Percentiles rank a stretch among this genome's conserved stretches.
These are phyloP conservation scores for Leishmania turanica DNA, from an alignment of 208 protist species.

Conservation along the genomic window DNA sequence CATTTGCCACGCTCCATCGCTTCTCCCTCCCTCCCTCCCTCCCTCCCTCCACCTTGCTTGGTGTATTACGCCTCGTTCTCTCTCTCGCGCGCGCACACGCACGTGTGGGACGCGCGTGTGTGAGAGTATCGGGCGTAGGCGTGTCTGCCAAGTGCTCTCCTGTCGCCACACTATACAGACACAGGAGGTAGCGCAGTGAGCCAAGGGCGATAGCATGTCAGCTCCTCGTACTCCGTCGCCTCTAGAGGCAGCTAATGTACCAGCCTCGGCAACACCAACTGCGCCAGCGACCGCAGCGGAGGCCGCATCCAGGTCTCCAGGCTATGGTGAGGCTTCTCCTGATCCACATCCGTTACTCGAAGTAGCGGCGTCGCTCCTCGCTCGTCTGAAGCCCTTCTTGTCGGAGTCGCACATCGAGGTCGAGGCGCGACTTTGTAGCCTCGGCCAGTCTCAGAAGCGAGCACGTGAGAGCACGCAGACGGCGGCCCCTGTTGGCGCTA, in stretches of 20 bases:
- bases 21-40: background rate
- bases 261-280: background rate
- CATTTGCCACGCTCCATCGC: too few relatives aligned
- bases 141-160: background rate
- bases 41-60: background rate
- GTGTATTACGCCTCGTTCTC: background rate
- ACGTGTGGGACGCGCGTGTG: background rate
- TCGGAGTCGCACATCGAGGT: slow-evolving; percentile 53
- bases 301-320: background rate
- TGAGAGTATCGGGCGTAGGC: background rate
- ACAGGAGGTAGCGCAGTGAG: background rate
- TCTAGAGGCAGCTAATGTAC: background rate
- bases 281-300: background rate
- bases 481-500: background rate
- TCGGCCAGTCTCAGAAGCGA: slow-evolving; percentile 18
- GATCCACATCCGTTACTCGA: background rate
- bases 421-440: slow-evolving; percentile 65
- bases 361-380: slow-evolving; percentile 32
- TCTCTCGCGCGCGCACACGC: background rate
- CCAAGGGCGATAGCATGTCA: background rate
- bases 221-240: background rate
- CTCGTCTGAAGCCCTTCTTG: slow-evolving; percentile 29
- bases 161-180: background rate
- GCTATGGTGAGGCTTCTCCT: background rate
- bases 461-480: background rate